Evolutionary conservation across 176 grass and related monocot genomes (phyloP), one percentile per base, ranked within the genome.

Genomic region (Carex myosuroides): DNA sequence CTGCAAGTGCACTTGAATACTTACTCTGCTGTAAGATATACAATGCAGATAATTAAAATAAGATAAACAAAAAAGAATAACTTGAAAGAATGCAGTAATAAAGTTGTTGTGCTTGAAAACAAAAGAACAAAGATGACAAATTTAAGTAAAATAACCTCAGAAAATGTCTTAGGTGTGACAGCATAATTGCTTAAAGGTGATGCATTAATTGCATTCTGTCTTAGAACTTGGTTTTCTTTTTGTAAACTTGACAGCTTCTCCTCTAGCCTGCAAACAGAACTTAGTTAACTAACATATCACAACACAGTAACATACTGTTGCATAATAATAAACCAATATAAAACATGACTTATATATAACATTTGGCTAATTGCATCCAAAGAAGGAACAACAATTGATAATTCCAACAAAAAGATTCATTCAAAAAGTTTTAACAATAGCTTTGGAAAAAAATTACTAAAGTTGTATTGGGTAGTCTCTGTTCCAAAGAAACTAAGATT

Each of bases 181-280:
- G 87, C 30, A 53, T 82, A 64, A 82, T 89, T 90, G 83, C 87
- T 88, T 41, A 85, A 26, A 42, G 89, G 77, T 66, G 90, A 86
- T 74, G 87, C 81, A 80, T 79, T 88, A 73, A 90, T 84, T 50
- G 93, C 86, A 81, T 93, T 93, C 85, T 98, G 89, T 72, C 91
- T 95, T 53, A 98, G 88, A 85, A 98, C 86, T 67, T 89, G 95
- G 69, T 95, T 98, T 87, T 98, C 95, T 83, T 90, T 91, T 93
- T 98, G 87, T 80, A 95, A 81, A 79, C 86, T 95, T 48, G 85
- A 42, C 55, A 95, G 89, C 68, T 98, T 98, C 70, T 92, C 91
- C 81, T 94, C 91, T 87, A 98, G 92, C 84, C 95, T 98, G 88
- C 64, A 53, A 79, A 83, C 48, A 84, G 18, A 65, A 80, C 83